These are phyloP conservation scores for Prunus davidiana DNA, from an alignment of 306 rosid genomes.

Conservation along the genomic window DNA sequence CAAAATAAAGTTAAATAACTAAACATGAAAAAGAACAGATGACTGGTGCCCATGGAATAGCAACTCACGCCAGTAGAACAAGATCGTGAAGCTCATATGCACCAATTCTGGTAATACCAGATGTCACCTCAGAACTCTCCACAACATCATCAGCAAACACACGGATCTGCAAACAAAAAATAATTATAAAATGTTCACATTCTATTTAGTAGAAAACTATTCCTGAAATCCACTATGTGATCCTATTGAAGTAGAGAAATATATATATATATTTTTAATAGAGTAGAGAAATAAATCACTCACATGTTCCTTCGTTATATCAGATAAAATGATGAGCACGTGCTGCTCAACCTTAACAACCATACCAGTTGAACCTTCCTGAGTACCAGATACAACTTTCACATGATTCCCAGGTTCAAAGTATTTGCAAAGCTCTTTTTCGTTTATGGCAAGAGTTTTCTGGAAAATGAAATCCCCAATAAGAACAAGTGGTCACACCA, in stretches of 20 bases:
- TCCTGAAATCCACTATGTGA: not conserved
- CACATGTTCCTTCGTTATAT: constrained; percentile 96
- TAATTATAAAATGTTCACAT: constrained; percentile 18
- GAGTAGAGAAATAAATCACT: constrained; percentile 25
- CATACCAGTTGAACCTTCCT: constrained; percentile 99
- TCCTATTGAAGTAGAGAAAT: not conserved
- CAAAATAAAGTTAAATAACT: not conserved
- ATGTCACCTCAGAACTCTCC: constrained; percentile 96
- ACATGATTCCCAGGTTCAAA: constrained; percentile 98
- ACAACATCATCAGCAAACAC: constrained; percentile 99
- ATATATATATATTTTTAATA: not conserved
- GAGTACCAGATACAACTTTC: constrained; percentile 90
- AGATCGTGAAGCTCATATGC: constrained; percentile 97
- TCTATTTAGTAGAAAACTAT: constrained; percentile 12
- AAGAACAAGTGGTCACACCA: constrained; percentile 16
- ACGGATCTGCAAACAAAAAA: constrained; percentile 59
- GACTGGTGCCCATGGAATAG: constrained; percentile 3
- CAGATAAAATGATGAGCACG: constrained; percentile 88
- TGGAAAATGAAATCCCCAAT: constrained; percentile 23
- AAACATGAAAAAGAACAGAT: constrained; percentile 14
- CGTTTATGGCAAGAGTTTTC: constrained; percentile 84
- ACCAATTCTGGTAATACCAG: constrained; percentile 90
- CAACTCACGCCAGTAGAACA: constrained; percentile 81
- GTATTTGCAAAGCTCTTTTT: constrained; percentile 90
- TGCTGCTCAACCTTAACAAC: constrained; percentile 98